Evolutionary conservation across 345 rosid genomes (phyloP), one percentile per base, ranked within the genome.

Genomic region (Iberis pinnata): DNA sequence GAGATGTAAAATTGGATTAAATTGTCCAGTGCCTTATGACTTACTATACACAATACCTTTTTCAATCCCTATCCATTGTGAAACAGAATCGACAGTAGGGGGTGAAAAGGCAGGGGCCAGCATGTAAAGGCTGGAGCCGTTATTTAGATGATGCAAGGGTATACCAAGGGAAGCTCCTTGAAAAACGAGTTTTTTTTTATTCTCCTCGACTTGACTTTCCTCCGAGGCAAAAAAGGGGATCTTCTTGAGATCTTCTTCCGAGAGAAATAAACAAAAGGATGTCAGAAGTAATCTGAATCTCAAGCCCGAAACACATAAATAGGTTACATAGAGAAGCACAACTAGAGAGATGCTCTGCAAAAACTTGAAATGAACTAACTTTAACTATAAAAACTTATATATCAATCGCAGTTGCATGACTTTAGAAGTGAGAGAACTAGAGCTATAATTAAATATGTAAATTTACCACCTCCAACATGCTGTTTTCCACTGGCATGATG

Each of bases 111-210:
- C 77, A 43, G 89, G 86, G 38, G 85, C 63, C 73, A 90, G 68
- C 48, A 79, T 67, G 79, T 78, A 84, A 69, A 90, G 64, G 43
- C 44, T 49, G 27, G 96, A 87, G 33, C 96, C 88, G 55, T 90
- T 89, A 70, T 78, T 82, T 64, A 75, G 78, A 79, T 75, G 75
- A 72, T 78, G 78, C 60, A 77, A 67, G 36, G 89, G 92, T 29
- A 82, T 73, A 52, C 83, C 87, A 52, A 68, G 45, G 9, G 67
- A 24, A 66, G 70, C 71, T 76, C 77, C 69, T 53, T 65, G 65
- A 61, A 18, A 53, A 5, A 49, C 33, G 68, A 55, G 37, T 27
- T 57, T 57, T 63, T 60, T 64, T 59, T 51, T 33, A 13, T 43
- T 75, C 54, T 37, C 56, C 43, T 59, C 69, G 44, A 42, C 73